A percentile compares a stretch with the other conserved stretches of the same genome.
Conservation (phyloP, 306 rosid genomes). For the Vicia sativa region DNA sequence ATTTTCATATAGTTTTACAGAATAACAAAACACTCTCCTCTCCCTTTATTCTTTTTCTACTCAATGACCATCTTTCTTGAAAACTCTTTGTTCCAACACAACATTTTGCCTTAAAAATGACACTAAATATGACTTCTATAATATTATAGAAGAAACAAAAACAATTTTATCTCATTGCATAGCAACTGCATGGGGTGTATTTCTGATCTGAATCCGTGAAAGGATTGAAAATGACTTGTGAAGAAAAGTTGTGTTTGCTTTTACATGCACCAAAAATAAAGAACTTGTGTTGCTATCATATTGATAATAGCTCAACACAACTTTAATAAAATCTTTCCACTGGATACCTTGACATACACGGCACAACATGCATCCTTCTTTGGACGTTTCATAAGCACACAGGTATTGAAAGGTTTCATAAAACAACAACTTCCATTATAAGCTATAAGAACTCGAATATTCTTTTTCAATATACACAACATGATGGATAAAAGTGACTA, state of each 20-base stretch:
- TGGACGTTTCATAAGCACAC: constrained; percentile 22
- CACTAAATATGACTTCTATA: no score
- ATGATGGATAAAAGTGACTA: no score
- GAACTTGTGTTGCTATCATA: background rate
- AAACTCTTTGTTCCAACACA: no score
- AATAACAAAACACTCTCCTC: no score
- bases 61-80: no score
- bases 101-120: no score
- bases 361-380: background rate
- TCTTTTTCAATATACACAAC: background rate
- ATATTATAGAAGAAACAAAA: no score
- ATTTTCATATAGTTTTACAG: no score
- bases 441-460: background rate
- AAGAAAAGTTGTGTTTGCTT: background rate
- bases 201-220: background rate
- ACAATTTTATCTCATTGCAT: background rate
- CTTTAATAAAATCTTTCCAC: background rate
- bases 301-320: background rate
- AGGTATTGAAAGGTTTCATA: no score
- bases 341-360: constrained; percentile 1
- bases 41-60: no score
- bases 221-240: constrained; percentile 5
- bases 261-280: background rate
- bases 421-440: background rate
- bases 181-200: background rate